Conservation (phyloP, 2,329 filamentous ascomycete genomes). For the Epichloe uncinata region DNA sequence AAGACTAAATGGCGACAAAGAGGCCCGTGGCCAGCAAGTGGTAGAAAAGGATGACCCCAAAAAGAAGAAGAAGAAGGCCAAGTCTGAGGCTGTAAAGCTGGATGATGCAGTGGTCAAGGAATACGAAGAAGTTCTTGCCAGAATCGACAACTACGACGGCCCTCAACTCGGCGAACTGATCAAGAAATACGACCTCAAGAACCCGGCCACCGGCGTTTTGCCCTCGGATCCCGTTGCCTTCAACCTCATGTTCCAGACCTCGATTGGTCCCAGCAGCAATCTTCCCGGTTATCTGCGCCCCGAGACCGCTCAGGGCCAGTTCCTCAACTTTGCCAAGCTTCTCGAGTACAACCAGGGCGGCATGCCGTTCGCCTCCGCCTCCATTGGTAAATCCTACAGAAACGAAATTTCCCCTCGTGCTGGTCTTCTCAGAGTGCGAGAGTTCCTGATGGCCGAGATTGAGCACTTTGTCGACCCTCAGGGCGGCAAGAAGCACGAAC, state of each 20-base stretch:
- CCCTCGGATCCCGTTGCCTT: constrained; percentile 76
- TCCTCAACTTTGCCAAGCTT: constrained; percentile 91
- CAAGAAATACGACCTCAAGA: constrained; percentile 80
- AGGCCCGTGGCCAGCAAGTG: constrained; percentile 73
- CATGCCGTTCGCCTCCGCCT: constrained; percentile 96
- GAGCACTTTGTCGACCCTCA: constrained; percentile 96
- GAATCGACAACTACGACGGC: constrained; percentile 90
- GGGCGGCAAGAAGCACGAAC: constrained; percentile 83
- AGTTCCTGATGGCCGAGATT: constrained; percentile 98
- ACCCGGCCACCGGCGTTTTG: constrained; percentile 65
- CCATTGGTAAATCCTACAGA: constrained; percentile 93
- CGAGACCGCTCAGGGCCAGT: constrained; percentile 96
- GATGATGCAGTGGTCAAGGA: constrained; percentile 77
- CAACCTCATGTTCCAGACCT: constrained; percentile 98
- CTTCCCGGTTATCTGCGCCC: constrained; percentile 75
- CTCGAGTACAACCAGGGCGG: constrained; percentile 89
- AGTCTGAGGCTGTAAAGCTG: constrained; percentile 66
- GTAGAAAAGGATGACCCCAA: constrained; percentile 59
- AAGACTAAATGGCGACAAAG: constrained; percentile 79
- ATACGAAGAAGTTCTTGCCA: constrained; percentile 82
- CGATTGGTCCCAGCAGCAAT: constrained; percentile 86
- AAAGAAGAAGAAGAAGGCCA: constrained; percentile 86
- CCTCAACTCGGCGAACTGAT: constrained; percentile 78
- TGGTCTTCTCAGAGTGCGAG: constrained; percentile 83
- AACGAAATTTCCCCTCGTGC: constrained; percentile 94